phyloP scores from a whole-genome alignment of 371 early-diverging fungal species.

The Chytridium lagenaria region DNA sequence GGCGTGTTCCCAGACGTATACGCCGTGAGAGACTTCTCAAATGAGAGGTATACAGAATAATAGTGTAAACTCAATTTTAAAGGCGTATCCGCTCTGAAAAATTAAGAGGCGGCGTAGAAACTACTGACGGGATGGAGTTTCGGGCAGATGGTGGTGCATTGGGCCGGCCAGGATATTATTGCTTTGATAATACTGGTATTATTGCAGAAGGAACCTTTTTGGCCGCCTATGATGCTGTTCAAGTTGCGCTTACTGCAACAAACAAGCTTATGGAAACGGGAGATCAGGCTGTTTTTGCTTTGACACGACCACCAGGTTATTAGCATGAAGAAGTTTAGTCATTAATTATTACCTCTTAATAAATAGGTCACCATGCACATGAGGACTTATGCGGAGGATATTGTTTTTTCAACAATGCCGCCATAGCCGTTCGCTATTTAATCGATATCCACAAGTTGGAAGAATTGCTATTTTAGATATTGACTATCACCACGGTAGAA shows the following conservation, averaged over 20 bases:
- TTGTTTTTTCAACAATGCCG: constrained; percentile 87
- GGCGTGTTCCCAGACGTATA: constrained; percentile 63
- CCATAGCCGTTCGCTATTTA: constrained; percentile 72
- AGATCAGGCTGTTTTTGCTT: constrained; percentile 66
- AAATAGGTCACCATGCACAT: constrained; percentile 84
- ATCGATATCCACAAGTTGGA: constrained; percentile 52
- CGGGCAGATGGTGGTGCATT: constrained; percentile 29
- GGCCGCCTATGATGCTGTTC: constrained; percentile 69
- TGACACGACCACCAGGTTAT: constrained; percentile 31
- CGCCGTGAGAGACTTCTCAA: constrained; percentile 38
- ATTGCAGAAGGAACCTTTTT: constrained; percentile 69
- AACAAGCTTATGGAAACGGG: constrained; percentile 60
- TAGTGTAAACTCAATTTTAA: not conserved
- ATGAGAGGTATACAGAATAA: not conserved
- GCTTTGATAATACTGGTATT: constrained; percentile 65
- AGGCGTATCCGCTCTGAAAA: constrained; percentile 3
- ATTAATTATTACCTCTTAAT: not conserved
- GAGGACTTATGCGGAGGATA: constrained; percentile 72
- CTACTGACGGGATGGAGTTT: constrained; percentile 14
- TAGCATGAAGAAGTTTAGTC: too few relatives aligned
- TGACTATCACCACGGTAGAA: constrained; percentile 82
- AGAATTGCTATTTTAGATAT: constrained; percentile 83
- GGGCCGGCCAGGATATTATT: constrained; percentile 45
- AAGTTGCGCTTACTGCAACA: constrained; percentile 69
- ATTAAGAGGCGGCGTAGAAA: not conserved